Evolutionary conservation across 176 grass and related monocot species (phyloP), one percentile per base, ranked within the genome.

Genomic region (Ensete ventricosum): DNA sequence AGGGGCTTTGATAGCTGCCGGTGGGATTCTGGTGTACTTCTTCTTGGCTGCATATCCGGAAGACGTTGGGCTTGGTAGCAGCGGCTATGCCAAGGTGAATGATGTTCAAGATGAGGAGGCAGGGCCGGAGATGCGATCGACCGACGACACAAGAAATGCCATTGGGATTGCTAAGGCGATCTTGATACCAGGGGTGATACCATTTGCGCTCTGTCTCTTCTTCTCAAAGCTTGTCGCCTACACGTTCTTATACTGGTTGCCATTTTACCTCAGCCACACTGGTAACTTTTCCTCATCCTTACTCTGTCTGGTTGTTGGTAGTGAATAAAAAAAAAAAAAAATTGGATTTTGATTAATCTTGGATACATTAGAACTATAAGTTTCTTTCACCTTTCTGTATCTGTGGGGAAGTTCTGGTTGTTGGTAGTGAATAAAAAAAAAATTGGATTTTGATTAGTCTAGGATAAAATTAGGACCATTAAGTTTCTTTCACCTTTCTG

Each of bases 211-310:
- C 67, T 92, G 89, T 68, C 89, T 92, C 67, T 92, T 92, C 86
- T 92, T 92, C 64, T 73, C 89, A 5, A 88, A 92, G 76, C 81
- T 92, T 20, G 86, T 92, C 24, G 81, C 89, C 55, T 88, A 92
- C 72, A 88, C 89, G 14, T 88, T 86, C 69, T 76, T 88, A 55
- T 92, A 92, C 73, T 92, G 89, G 89, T 76, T 88, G 71, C 86
- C 89, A 1, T 88, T 92, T 80, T 92, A 92, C 83, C 80, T 92
- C 71, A 84, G 76, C 54, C 81, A 92, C 73, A 88, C 81, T 23
- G 81, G 86, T 92, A 92, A 12, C 67, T 20, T 20, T 9, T 57
- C 24, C 17, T 55, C 1, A 11, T 77, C 11, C 26, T 62, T 1
- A 50, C 49, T 3, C 9, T 17, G 3, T 10, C 55, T 25, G 20